Conservation (phyloP, 2,329 filamentous ascomycete species). For the Hymenoscyphus occultus region DNA sequence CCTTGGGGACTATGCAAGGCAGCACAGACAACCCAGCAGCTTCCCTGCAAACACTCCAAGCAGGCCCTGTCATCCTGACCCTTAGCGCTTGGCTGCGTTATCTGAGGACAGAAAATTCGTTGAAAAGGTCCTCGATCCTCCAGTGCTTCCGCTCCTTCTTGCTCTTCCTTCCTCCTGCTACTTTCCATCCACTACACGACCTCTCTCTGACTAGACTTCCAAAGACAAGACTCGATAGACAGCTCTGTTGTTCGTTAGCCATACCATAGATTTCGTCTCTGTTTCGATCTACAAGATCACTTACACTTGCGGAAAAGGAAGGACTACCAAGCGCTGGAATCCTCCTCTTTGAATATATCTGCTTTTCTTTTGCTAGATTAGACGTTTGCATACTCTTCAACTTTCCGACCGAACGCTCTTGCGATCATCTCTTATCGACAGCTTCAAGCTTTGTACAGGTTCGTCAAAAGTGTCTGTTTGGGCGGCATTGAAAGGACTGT, state of each 20-base stretch:
- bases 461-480: neutral
- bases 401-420: neutral
- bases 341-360: conserved; percentile 17
- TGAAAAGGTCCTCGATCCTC: conserved; percentile 16
- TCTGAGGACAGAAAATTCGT: conserved; percentile 16
- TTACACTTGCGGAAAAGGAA: conserved; percentile 18
- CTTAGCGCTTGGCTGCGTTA: conserved; percentile 10
- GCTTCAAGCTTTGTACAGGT: neutral
- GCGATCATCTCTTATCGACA: neutral
- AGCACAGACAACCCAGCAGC: conserved; percentile 19
- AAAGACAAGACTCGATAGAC: conserved; percentile 16
- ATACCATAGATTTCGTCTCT: conserved; percentile 19
- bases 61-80: conserved; percentile 1
- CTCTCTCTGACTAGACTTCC: conserved; percentile 9
- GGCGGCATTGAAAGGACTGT: neutral
- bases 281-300: conserved; percentile 18
- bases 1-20: conserved; percentile 14
- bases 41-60: neutral
- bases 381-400: neutral
- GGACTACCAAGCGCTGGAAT: conserved; percentile 36
- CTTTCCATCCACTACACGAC: conserved; percentile 13
- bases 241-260: conserved; percentile 20
- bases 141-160: conserved; percentile 10
- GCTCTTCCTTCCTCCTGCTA: conserved; percentile 14
- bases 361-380: conserved; percentile 10